phyloP scores from a whole-genome alignment of 805 yeast species.

The Candida boidinii region DNA sequence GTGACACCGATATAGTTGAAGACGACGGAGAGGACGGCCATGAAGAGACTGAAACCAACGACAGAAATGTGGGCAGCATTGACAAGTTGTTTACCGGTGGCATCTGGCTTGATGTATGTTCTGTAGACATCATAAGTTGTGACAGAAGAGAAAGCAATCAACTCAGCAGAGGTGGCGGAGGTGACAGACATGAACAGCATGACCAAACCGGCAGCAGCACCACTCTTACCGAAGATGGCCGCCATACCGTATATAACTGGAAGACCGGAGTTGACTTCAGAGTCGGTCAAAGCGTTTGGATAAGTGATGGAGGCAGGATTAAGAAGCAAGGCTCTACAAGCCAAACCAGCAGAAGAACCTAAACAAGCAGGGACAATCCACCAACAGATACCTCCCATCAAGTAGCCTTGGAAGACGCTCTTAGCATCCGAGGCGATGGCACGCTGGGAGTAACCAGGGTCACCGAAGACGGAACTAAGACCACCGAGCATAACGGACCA shows the following conservation, averaged over 20 bases:
- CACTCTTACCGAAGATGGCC: slow-evolving; percentile 29
- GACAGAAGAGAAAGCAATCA: slow-evolving; percentile 32
- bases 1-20: slow-evolving; percentile 34
- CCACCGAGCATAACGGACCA: slow-evolving; percentile 31
- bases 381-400: slow-evolving; percentile 31
- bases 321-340: slow-evolving; percentile 24
- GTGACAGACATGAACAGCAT: slow-evolving; percentile 36
- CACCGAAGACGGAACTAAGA: slow-evolving; percentile 22
- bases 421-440: slow-evolving; percentile 32
- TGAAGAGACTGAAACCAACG: slow-evolving; percentile 32
- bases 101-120: slow-evolving; percentile 29
- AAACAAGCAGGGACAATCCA: slow-evolving; percentile 27
- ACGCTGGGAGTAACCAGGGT: slow-evolving; percentile 26
- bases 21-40: slow-evolving; percentile 28
- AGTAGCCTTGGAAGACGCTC: slow-evolving; percentile 26
- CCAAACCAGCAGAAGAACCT: slow-evolving; percentile 28
- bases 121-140: slow-evolving; percentile 32
- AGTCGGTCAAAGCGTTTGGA: slow-evolving; percentile 28
- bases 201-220: slow-evolving; percentile 31
- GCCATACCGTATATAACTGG: slow-evolving; percentile 27
- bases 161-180: slow-evolving; percentile 33
- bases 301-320: slow-evolving; percentile 30
- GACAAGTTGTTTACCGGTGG: slow-evolving; percentile 29
- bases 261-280: slow-evolving; percentile 31
- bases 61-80: slow-evolving; percentile 25